Percentiles rank a stretch among this genome's conserved stretches.
Evolutionary conservation across 306 rosid species (phyloP).

Genomic region (Chamaecrista fasciculata): DNA sequence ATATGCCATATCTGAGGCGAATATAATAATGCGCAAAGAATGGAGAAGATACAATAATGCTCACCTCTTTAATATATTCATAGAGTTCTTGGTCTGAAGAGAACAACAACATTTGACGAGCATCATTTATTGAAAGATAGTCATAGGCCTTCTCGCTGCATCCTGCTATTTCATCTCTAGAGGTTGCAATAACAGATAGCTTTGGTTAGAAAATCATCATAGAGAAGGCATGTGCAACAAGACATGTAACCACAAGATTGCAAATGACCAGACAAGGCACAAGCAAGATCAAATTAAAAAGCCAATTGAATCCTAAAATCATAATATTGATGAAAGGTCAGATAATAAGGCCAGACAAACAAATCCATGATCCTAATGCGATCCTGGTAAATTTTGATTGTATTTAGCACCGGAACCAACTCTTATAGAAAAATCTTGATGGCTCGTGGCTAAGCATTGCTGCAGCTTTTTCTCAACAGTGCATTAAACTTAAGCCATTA

Average conservation of each 20-base stretch:
- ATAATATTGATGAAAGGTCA: too few species aligned
- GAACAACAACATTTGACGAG: conserved; percentile 68
- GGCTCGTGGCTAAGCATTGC: neutral
- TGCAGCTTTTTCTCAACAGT: neutral
- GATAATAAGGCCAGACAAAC: too few species aligned
- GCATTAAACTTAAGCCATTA: neutral
- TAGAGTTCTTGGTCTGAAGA: conserved; percentile 69
- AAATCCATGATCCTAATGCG: too few species aligned
- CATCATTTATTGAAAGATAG: conserved; percentile 72
- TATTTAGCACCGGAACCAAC: too few species aligned
- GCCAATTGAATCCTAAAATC: too few species aligned
- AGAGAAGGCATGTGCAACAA: neutral
- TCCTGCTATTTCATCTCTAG: conserved; percentile 95
- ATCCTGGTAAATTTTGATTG: too few species aligned
- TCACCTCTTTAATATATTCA: conserved; percentile 72
- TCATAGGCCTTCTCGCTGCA: conserved; percentile 99
- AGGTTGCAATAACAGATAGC: conserved; percentile 29
- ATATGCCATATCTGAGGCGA: neutral
- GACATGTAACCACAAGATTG: neutral
- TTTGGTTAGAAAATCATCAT: conserved; percentile 19
- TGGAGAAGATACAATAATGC: neutral
- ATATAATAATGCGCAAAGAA: neutral
- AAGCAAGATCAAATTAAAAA: too few species aligned
- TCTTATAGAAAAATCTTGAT: neutral
- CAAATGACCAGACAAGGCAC: too few species aligned